A percentile compares a stretch with the other conserved stretches of the same genome.
Evolutionary conservation across 2,329 filamentous ascomycete genomes (phyloP).

Genomic region (Scytalidium lignicola): DNA sequence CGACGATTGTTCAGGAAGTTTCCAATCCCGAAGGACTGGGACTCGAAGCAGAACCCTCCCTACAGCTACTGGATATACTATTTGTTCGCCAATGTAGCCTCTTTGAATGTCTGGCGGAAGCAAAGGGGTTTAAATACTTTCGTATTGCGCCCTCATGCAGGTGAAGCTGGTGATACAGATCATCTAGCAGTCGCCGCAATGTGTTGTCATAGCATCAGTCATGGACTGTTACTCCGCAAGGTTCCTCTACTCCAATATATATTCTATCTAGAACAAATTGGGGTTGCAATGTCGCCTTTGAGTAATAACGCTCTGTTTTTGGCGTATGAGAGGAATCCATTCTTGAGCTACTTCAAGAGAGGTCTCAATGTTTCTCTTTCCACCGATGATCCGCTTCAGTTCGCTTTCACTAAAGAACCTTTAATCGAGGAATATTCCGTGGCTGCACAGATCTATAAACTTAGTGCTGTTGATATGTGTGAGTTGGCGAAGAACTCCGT

Average conservation of each 20-base stretch:
- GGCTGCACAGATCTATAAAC: constrained; percentile 96
- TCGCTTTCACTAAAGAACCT: constrained; percentile 97
- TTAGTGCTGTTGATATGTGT: constrained; percentile 96
- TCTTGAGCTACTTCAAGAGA: constrained; percentile 89
- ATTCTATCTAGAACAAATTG: constrained; percentile 97
- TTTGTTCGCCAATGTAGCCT: constrained; percentile 88
- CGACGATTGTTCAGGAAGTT: constrained; percentile 94
- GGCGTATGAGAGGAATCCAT: constrained; percentile 94
- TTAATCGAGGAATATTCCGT: constrained; percentile 98
- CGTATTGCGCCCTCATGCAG: constrained; percentile 86
- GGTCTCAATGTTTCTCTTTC: constrained; percentile 94
- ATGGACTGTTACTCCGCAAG: constrained; percentile 87
- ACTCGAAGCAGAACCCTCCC: constrained; percentile 89
- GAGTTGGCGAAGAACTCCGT: constrained; percentile 96
- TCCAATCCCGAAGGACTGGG: constrained; percentile 83
- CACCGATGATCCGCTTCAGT: constrained; percentile 94
- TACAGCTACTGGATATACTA: constrained; percentile 99
- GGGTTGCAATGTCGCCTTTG: constrained; percentile 97
- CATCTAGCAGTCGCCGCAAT: constrained; percentile 88
- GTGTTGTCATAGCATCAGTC: constrained; percentile 95
- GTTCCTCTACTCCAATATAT: constrained; percentile 93
- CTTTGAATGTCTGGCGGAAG: constrained; percentile 86
- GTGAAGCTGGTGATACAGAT: constrained; percentile 94
- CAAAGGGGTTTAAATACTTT: constrained; percentile 95
- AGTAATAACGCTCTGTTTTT: constrained; percentile 97